Evolutionary conservation across 1,284 basidiomycete species (phyloP), one percentile per base, ranked within the genome.

Genomic region (Cerrena zonata): DNA sequence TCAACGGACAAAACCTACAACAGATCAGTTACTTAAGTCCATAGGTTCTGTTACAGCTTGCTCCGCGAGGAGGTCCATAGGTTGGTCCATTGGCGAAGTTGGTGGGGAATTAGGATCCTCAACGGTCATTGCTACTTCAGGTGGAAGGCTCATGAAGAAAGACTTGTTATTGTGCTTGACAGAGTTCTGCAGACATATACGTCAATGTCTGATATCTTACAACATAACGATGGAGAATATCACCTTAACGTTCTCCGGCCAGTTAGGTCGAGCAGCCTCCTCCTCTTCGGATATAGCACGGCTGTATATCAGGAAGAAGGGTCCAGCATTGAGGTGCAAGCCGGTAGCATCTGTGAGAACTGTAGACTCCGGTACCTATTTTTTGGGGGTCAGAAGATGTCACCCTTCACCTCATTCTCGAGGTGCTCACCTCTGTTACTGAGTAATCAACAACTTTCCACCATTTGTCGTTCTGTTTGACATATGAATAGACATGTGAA

Each of bases 401-500:
- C 21, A 27, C n/a, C 38, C 26, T 7, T 27, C 5, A 21, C 15
- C 39, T 45, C 11, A 40, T 5, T 13, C n/a, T n/a, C n/a, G n/a
- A 21, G 42, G 2, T 5, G 42, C 66, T 30, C 58, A 79, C 87
- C 74, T 86, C 78, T 0, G 76, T 79, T 1, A 87, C 81, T n/a
- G 68, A 67, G 50, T 78, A 76, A 58, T 89, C 87, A n/a, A 84
- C 72, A 1, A 79, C 83, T 65, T 87, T 89, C 86, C 86, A 90
- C 88, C 88, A 90, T 13, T 64, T 69, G 11, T 73, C 78, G 51
- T 69, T 67, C 51, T 84, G 78, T 52, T 82, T 77, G 12, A 88
- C 78, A 58, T 89, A 90, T 3, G 84, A 85, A 61, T 89, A 88
- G 2, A 88, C 67, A 57, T 88, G 83, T 49, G 77, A 84, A 36